Base-by-base conservation (phyloP, 768 basidiomycete genomes). In the Hemileccinum impolitum region DNA sequence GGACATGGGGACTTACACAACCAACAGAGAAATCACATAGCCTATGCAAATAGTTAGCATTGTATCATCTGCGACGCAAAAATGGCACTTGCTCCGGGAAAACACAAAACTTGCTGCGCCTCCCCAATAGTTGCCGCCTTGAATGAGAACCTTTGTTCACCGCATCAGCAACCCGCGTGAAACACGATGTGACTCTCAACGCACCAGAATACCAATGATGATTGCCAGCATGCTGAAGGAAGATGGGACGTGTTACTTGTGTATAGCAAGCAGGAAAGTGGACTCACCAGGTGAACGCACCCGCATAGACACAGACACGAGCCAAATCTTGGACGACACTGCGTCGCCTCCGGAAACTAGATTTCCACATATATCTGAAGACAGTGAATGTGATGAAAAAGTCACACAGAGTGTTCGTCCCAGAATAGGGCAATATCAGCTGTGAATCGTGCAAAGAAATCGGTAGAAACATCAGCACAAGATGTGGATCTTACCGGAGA, bases 361-460 rank as follows among this genome's bases (percentile, higher is more conserved):
- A 44, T 17, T 34, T 58, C 58, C 57, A 59, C 53, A 59, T 39
- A 8, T 59, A 59, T 35, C 45, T 54, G 30, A 58, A 46, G 35
- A 55, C 23, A 2, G 32, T 31, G 0, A 1, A 31, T 19, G 53
- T 48, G 39, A 56, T 55, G 5, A 55, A 2, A 12, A 47, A 0
- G 18, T 59, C 57, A 4, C 50, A 48, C 1, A 40, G 0, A 0
- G 30, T 17, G 4, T 10, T 48, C 7, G 21, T 0, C 4, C 3
- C 1, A 8, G 53, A 5, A 28, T 3, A 23, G 0, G 42, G 39
- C 7, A 47, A 11, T 32, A 55, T 35, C 6, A 48, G 12, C 57
- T 59, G n/a, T 15, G 10, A 2, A 15, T 30, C 9, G 28, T 17
- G 3, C 11, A 21, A 19, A 12, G 17, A 17, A 15, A 43, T 54